These are phyloP conservation scores for Pythium pyrilobum DNA, from an alignment of 352 stramenopile species.

Conservation along the genomic window DNA sequence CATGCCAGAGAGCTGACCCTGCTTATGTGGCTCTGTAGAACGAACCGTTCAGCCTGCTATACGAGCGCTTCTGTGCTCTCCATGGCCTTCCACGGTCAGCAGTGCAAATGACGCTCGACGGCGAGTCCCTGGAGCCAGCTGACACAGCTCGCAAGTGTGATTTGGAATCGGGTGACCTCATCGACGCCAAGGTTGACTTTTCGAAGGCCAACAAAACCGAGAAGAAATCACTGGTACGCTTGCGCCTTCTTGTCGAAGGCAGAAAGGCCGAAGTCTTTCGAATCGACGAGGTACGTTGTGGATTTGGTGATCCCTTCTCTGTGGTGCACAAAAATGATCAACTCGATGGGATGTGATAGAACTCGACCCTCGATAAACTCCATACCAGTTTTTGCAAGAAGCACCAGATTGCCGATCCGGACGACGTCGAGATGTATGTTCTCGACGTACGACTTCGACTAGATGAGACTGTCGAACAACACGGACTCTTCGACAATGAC, in stretches of 20 bases:
- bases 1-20: neutral
- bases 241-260: slow-evolving; percentile 48
- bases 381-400: slow-evolving; percentile 58
- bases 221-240: slow-evolving; percentile 43
- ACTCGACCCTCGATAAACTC: slow-evolving; percentile 50
- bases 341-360: slow-evolving; percentile 17
- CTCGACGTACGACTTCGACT: slow-evolving; percentile 36
- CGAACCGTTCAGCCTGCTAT: slow-evolving; percentile 57
- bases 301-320: neutral
- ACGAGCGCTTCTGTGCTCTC: slow-evolving; percentile 56
- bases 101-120: slow-evolving; percentile 61
- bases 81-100: slow-evolving; percentile 52
- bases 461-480: slow-evolving; percentile 37
- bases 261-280: slow-evolving; percentile 56
- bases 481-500: slow-evolving; percentile 50
- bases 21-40: slow-evolving; percentile 27
- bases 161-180: slow-evolving; percentile 53
- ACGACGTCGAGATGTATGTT: slow-evolving; percentile 51
- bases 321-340: no score
- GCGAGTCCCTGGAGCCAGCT: slow-evolving; percentile 24
- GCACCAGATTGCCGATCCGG: slow-evolving; percentile 36
- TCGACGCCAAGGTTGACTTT: slow-evolving; percentile 76
- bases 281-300: slow-evolving; percentile 51
- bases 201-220: slow-evolving; percentile 41
- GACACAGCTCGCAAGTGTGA: slow-evolving; percentile 31